These are phyloP conservation scores for Kuraishia piskuri DNA, from an alignment of 805 yeast species.

Conservation along the genomic window DNA sequence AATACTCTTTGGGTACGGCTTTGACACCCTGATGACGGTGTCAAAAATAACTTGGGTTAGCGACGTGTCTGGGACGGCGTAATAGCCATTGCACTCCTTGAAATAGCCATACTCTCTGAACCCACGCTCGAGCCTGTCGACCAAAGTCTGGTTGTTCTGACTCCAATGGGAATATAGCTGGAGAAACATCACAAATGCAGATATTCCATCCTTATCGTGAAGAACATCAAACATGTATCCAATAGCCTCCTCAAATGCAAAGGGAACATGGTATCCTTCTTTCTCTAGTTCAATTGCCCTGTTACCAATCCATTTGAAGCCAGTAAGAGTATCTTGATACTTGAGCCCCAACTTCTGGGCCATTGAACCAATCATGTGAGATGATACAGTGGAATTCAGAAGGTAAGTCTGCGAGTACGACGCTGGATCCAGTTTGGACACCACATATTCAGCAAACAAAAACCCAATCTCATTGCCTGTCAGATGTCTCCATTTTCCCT, in stretches of 20 bases:
- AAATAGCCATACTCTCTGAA: slow-evolving; percentile 67
- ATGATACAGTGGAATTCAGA: slow-evolving; percentile 87
- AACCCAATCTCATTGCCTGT: slow-evolving; percentile 90
- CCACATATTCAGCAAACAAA: slow-evolving; percentile 63
- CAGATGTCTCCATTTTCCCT: slow-evolving; percentile 61
- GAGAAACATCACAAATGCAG: slow-evolving; percentile 69
- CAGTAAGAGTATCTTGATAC: slow-evolving; percentile 80
- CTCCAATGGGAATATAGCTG: slow-evolving; percentile 56
- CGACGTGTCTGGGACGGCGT: slow-evolving; percentile 46
- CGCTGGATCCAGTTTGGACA: slow-evolving; percentile 20
- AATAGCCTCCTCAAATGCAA: slow-evolving; percentile 92
- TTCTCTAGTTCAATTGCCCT: slow-evolving; percentile 64
- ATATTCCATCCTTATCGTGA: slow-evolving; percentile 89
- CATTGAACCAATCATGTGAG: slow-evolving; percentile 67
- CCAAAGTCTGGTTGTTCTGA: slow-evolving; percentile 26
- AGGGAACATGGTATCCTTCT: slow-evolving; percentile 65
- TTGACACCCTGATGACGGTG: slow-evolving; percentile 24
- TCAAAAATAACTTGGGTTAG: slow-evolving; percentile 49
- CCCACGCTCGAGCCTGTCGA: slow-evolving; percentile 48
- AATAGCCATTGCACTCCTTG: slow-evolving; percentile 84
- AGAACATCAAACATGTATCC: slow-evolving; percentile 85
- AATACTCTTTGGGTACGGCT: slow-evolving; percentile 34
- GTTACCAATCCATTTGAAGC: slow-evolving; percentile 97
- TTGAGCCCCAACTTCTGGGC: slow-evolving; percentile 54
- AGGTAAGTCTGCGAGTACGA: slow-evolving; percentile 37